phyloP scores from a whole-genome alignment of 148 eudicot genomes.

The Hydrangea macrophylla region DNA sequence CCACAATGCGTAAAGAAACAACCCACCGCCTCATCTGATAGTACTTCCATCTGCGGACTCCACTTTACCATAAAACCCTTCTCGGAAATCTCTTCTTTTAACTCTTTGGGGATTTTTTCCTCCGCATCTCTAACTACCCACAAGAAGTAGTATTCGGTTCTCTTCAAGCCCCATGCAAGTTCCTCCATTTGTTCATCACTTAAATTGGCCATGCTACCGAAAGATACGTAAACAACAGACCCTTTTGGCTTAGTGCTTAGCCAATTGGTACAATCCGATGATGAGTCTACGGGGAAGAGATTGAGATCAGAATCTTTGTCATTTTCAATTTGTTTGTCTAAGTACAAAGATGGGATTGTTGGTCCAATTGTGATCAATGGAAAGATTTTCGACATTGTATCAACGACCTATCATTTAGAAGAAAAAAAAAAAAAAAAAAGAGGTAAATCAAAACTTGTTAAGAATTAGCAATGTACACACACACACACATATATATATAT shows the following conservation, averaged over 20 bases:
- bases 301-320: constrained; percentile 35
- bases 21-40: constrained; percentile 29
- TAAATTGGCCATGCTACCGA: constrained; percentile 45
- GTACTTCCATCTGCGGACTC: constrained; percentile 40
- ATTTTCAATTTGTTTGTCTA: constrained; percentile 31
- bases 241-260: constrained; percentile 32
- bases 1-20: constrained; percentile 47
- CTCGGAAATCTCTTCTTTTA: constrained; percentile 4
- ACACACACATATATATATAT: too few relatives aligned
- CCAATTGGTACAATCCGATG: constrained; percentile 20
- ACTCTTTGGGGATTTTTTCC: constrained; percentile 20
- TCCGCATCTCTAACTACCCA: constrained; percentile 32
- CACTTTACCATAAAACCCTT: constrained; percentile 36
- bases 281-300: constrained; percentile 21
- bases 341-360: constrained; percentile 48
- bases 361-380: constrained; percentile 45
- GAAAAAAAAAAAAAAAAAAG: not conserved
- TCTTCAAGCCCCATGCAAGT: constrained; percentile 33
- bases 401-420: constrained; percentile 23
- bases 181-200: constrained; percentile 33
- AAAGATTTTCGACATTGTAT: constrained; percentile 33
- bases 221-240: constrained; percentile 47
- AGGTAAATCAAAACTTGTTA: not conserved
- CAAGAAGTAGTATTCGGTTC: constrained; percentile 21
- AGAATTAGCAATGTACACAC: too few relatives aligned